Base-by-base conservation (phyloP, 169 alveolate species). In the Prorocentrum cordatum region DNA sequence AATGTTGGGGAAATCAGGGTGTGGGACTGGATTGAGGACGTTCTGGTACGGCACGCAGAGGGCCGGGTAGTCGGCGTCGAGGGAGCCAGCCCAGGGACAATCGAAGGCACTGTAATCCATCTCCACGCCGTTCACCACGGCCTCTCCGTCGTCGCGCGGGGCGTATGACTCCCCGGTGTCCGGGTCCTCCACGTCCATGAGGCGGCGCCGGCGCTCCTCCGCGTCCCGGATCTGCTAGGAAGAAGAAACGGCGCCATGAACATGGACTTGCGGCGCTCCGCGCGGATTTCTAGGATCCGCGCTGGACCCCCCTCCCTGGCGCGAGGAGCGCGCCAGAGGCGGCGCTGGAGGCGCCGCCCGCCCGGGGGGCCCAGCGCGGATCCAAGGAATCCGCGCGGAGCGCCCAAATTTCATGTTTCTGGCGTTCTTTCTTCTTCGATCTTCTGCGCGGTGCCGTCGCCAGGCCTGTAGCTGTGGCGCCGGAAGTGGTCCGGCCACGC, bases 1-100 rank as follows among this genome's bases (percentile, higher is more conserved):
- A 14, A 12, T 1, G 18, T 12, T 14, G 10, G 54, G 18, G 18
- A 42, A 20, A 20, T 12, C 67, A 14, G 20, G 24, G 31, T 58
- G 12, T 9, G 67, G 67, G 2, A 18, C 9, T 58, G 26, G 67
- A 58, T 58, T 58, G 14, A 18, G 31, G 29, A 24, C 14, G 20
- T 58, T 58, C 70, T 61, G 70, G 38, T 61, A 61, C 6, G 70
- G 70, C 70, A 61, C 16, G 70, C 70, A 61, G 36, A 61, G 20
- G 36, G 70, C 70, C n/a, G 70, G 70, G 26, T 61, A 61, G 39
- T 61, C 70, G 16, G 70, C 36, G 18, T 61, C 70, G 36, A 61
- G 26, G 32, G 16, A 7, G 16, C 26, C 18, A 18, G 35, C 9
- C 70, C 70, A 61, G 4, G 70, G 70, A 35, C 70, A 61, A 24